Percentiles rank a stretch among this genome's conserved stretches.
Conservation (phyloP, 352 stramenopile species). For the Phytophthora tubulina region DNA sequence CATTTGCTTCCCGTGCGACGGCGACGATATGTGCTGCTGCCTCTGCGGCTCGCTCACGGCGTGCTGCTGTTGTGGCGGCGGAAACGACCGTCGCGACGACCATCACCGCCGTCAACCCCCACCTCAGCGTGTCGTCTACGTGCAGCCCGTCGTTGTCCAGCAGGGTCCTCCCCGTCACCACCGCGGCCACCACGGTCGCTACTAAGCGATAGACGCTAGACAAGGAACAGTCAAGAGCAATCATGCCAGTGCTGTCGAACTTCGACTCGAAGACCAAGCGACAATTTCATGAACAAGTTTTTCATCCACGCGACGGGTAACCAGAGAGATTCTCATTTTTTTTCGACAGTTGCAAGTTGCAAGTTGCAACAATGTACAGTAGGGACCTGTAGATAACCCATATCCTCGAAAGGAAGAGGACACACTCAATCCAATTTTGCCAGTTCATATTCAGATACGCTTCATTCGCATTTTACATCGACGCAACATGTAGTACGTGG, state of each 20-base stretch:
- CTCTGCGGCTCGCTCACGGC: constrained; percentile 44
- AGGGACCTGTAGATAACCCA: constrained; percentile 2
- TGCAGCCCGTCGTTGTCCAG: constrained; percentile 49
- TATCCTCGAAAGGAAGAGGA: constrained; percentile 9
- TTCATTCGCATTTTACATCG: constrained; percentile 25
- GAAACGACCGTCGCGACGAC: constrained; percentile 28
- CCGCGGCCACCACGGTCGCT: constrained; percentile 20
- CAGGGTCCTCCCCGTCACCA: constrained; percentile 21
- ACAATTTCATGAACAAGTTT: constrained; percentile 5
- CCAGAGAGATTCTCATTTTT: not conserved
- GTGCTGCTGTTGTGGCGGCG: constrained; percentile 43
- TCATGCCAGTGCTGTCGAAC: not conserved
- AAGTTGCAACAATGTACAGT: constrained; percentile 15
- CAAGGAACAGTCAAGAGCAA: constrained; percentile 1
- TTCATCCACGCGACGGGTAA: not conserved
- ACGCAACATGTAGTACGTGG: constrained; percentile 3
- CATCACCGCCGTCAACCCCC: constrained; percentile 26
- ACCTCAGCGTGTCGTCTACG: constrained; percentile 41
- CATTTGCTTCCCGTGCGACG: constrained; percentile 43
- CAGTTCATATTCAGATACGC: not conserved
- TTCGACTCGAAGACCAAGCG: not conserved
- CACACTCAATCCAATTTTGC: not conserved
- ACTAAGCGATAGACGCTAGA: constrained; percentile 11
- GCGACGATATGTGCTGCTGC: constrained; percentile 45
- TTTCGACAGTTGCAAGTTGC: not conserved